phyloP scores from a whole-genome alignment of 179 eudicot species.

The Beta macrorhiza region DNA sequence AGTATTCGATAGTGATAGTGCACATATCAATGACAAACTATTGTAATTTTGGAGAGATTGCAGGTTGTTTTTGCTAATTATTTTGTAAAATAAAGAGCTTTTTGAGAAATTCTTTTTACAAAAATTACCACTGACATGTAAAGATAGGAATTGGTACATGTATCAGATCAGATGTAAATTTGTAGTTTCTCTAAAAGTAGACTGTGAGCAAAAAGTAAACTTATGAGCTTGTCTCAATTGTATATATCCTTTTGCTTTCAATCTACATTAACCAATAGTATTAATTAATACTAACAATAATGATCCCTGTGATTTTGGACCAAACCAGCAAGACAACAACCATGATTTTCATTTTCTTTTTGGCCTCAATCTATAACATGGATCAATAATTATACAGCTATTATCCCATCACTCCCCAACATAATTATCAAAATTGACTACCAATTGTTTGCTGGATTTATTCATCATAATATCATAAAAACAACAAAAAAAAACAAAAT shows the following conservation, averaged over 20 bases:
- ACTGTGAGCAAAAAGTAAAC: not conserved
- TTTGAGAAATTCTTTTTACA: no score
- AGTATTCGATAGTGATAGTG: no score
- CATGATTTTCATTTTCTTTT: not conserved
- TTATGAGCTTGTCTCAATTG: not conserved
- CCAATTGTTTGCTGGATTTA: constrained; percentile 14
- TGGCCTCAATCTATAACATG: constrained; percentile 2
- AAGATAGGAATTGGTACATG: no score
- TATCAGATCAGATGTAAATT: no score
- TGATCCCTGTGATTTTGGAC: constrained; percentile 1
- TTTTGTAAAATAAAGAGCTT: no score
- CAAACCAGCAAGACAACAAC: not conserved
- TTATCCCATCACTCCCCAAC: constrained; percentile 16
- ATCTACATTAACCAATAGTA: constrained; percentile 10
- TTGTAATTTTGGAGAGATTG: no score
- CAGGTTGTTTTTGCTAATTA: no score
- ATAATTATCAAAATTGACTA: constrained; percentile 17
- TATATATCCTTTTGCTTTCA: not conserved
- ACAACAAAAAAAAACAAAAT: no score
- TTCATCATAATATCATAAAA: not conserved
- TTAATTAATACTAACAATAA: not conserved
- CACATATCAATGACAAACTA: no score
- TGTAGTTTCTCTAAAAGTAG: not conserved
- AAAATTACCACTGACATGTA: no score
- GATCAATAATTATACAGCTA: constrained; percentile 18